A percentile compares a stretch with the other conserved stretches of the same genome.
phyloP scores from a whole-genome alignment of 305 asterid genomes.

The Solanum hybrid region DNA sequence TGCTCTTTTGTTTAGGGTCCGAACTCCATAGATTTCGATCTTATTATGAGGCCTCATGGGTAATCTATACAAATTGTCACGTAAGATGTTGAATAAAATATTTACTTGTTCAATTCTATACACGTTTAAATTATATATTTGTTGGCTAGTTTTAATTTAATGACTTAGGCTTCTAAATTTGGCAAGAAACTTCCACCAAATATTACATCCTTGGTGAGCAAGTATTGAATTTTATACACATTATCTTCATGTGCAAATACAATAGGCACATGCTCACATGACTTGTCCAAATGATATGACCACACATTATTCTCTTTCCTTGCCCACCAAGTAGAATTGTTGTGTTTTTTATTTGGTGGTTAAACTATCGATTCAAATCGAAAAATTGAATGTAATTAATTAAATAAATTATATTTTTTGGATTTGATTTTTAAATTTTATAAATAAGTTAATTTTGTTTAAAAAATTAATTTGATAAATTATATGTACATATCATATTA shows the following conservation, averaged over 20 bases:
- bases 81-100: no score
- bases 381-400: no score
- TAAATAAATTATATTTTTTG: not conserved
- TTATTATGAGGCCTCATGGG: no score
- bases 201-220: not conserved
- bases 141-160: not conserved
- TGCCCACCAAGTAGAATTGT: not conserved
- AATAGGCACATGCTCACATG: not conserved
- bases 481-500: not conserved
- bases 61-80: no score
- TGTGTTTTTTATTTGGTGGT: not conserved
- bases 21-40: no score
- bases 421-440: not conserved
- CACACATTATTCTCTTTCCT: not conserved
- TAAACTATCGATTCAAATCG: no score
- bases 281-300: not conserved
- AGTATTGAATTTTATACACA: not conserved
- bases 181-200: not conserved
- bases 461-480: no score
- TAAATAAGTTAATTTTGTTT: not conserved
- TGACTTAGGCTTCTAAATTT: not conserved
- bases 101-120: no score
- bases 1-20: no score
- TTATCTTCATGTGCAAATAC: not conserved
- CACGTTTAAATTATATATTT: no score